Conservation (phyloP, 768 basidiomycete species). For the Mycena metata region DNA sequence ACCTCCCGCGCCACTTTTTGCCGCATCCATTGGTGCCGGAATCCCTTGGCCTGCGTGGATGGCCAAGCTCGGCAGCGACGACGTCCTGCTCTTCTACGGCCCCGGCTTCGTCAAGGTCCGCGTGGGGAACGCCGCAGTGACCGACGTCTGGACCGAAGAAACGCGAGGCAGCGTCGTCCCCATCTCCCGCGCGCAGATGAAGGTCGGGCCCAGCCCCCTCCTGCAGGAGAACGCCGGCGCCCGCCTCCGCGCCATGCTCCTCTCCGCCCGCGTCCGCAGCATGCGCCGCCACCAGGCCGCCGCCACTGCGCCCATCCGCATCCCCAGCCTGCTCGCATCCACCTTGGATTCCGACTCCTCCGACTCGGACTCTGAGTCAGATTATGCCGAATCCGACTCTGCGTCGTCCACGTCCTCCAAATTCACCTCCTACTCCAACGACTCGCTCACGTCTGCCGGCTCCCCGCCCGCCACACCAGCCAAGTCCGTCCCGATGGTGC, state of each 20-base stretch:
- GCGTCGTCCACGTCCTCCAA: slow-evolving; percentile 18
- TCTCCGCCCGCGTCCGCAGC: slow-evolving; percentile 30
- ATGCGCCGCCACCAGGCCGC: slow-evolving; percentile 17
- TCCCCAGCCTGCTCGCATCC: slow-evolving; percentile 9
- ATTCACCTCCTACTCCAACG: slow-evolving; percentile 19
- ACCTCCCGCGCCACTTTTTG: slow-evolving; percentile 22
- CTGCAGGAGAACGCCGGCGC: slow-evolving; percentile 30
- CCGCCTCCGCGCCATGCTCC: slow-evolving; percentile 26
- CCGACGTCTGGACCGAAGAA: slow-evolving; percentile 25
- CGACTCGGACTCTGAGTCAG: slow-evolving; percentile 19
- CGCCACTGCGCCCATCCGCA: slow-evolving; percentile 14
- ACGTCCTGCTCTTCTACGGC: slow-evolving; percentile 27
- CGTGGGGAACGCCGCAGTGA: slow-evolving; percentile 12
- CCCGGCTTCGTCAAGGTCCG: slow-evolving; percentile 32
- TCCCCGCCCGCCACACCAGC: slow-evolving; percentile 21
- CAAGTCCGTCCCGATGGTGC: slow-evolving; percentile 14
- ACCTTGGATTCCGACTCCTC: neutral
- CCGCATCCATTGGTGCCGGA: slow-evolving; percentile 30
- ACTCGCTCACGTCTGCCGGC: slow-evolving; percentile 28
- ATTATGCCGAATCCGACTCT: slow-evolving; percentile 23
- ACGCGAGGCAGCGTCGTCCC: slow-evolving; percentile 21
- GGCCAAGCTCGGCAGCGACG: slow-evolving; percentile 21
- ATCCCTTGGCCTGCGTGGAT: slow-evolving; percentile 32
- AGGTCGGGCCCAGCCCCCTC: slow-evolving; percentile 11
- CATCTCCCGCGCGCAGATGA: slow-evolving; percentile 23